Evolutionary conservation across 768 basidiomycete species (phyloP).

Genomic region (Pholiota molesta): DNA sequence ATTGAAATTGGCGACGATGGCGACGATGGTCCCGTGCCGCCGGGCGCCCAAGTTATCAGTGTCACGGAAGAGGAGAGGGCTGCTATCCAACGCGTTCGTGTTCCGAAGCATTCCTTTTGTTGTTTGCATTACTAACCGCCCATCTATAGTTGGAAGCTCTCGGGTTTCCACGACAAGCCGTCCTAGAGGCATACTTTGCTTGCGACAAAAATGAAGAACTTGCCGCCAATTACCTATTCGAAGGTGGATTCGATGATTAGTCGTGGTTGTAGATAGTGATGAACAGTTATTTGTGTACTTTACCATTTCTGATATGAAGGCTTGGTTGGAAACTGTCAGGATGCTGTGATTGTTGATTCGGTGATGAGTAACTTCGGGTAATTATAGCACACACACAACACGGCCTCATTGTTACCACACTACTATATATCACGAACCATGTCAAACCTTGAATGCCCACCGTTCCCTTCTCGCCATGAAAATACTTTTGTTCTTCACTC

Average conservation of each 20-base stretch:
- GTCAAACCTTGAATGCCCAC: neutral
- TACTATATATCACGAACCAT: slow-evolving; percentile 4
- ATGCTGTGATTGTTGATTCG: neutral
- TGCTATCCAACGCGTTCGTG: slow-evolving; percentile 84
- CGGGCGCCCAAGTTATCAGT: slow-evolving; percentile 66
- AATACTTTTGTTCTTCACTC: neutral
- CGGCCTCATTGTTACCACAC: slow-evolving; percentile 14
- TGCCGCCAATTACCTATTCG: slow-evolving; percentile 93
- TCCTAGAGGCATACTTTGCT: slow-evolving; percentile 89
- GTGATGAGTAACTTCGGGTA: neutral
- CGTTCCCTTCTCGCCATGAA: slow-evolving; percentile 4
- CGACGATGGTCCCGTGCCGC: slow-evolving; percentile 43
- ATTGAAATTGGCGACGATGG: slow-evolving; percentile 42
- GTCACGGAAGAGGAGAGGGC: slow-evolving; percentile 87
- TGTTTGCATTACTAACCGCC: neutral
- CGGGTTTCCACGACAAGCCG: slow-evolving; percentile 83
- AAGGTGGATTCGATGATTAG: slow-evolving; percentile 57
- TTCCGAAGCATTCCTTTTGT: neutral
- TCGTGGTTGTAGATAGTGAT: slow-evolving; percentile 3
- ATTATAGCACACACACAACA: neutral
- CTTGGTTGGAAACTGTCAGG: neutral
- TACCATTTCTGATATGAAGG: slow-evolving; percentile 4
- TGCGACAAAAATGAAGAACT: slow-evolving; percentile 98
- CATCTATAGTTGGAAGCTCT: slow-evolving; percentile 72
- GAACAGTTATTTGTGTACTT: slow-evolving; percentile 6